These are phyloP conservation scores for Hypoxylon sp. DNA, from an alignment of 2,329 filamentous ascomycete species.

Conservation along the genomic window DNA sequence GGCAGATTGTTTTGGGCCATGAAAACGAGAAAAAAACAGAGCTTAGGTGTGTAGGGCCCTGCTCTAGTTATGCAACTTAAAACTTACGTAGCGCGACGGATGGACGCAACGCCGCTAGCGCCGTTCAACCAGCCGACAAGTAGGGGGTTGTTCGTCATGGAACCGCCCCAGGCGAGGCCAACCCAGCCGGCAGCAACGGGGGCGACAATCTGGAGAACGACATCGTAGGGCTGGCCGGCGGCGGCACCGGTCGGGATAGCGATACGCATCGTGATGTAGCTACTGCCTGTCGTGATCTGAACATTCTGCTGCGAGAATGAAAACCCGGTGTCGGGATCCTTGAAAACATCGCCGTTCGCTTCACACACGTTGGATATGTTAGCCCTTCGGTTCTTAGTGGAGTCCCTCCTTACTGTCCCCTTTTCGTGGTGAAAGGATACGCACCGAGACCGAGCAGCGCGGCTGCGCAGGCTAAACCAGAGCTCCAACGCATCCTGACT, in stretches of 20 bases:
- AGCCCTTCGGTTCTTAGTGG: conserved; percentile 1
- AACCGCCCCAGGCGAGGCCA: conserved; percentile 62
- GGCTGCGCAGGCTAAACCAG: conserved; percentile 39
- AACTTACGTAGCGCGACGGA: conserved; percentile 60
- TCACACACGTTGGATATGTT: conserved; percentile 27
- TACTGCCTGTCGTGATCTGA: conserved; percentile 44
- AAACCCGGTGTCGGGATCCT: conserved; percentile 49
- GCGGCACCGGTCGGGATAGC: conserved; percentile 52
- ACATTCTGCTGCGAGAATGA: conserved; percentile 48
- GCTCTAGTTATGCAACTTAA: conserved; percentile 6
- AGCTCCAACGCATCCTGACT: conserved; percentile 47
- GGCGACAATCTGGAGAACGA: conserved; percentile 58
- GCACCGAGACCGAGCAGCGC: conserved; percentile 45
- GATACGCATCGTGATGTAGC: conserved; percentile 50
- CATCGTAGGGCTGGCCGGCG: conserved; percentile 52
- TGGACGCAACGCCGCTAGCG: conserved; percentile 55
- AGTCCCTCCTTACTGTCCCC: not conserved
- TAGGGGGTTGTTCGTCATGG: conserved; percentile 62
- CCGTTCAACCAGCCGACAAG: conserved; percentile 60
- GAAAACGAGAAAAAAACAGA: not conserved
- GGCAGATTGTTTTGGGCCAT: not conserved
- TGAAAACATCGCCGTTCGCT: conserved; percentile 44
- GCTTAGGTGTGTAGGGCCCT: not conserved
- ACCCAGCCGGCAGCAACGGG: conserved; percentile 60
- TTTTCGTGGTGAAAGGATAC: conserved; percentile 12